Percentiles rank a stretch among this genome's conserved stretches.
phyloP scores from a whole-genome alignment of 2,329 filamentous ascomycete genomes.

The Myriosclerotinia scirpicola region DNA sequence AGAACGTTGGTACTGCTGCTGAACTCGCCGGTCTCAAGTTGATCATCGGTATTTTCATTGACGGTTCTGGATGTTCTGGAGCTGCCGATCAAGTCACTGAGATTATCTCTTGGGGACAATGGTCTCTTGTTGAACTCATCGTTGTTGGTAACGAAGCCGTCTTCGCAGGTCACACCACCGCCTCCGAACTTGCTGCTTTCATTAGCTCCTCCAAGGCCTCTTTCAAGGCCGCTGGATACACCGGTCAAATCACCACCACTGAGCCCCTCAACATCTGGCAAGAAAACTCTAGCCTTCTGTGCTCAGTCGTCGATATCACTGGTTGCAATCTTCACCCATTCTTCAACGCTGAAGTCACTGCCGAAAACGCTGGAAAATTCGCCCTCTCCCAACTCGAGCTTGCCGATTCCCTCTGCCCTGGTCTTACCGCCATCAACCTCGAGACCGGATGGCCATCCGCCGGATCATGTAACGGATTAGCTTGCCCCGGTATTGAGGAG shows the following conservation, averaged over 20 bases:
- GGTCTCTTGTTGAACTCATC: constrained; percentile 73
- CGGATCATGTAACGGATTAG: constrained; percentile 69
- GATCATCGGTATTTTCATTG: constrained; percentile 87
- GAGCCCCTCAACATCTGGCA: constrained; percentile 82
- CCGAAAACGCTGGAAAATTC: constrained; percentile 71
- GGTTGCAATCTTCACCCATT: constrained; percentile 90
- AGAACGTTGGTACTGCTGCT: constrained; percentile 71
- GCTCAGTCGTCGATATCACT: constrained; percentile 72
- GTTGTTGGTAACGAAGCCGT: constrained; percentile 91
- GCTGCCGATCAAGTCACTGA: constrained; percentile 67
- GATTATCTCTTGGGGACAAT: constrained; percentile 71
- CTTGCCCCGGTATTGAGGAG: constrained; percentile 64
- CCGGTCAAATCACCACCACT: constrained; percentile 75
- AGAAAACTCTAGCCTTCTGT: constrained; percentile 60
- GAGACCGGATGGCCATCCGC: constrained; percentile 86
- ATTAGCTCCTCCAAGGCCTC: constrained; percentile 64
- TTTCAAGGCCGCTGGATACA: constrained; percentile 67
- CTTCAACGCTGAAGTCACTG: constrained; percentile 74
- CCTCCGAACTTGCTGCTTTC: constrained; percentile 65
- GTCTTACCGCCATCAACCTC: constrained; percentile 74
- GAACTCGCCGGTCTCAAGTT: constrained; percentile 68
- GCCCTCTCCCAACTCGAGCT: constrained; percentile 70
- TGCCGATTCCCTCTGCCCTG: constrained; percentile 67
- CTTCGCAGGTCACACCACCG: constrained; percentile 68
- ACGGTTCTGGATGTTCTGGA: constrained; percentile 57